Evolutionary conservation across 2,329 filamentous ascomycete species (phyloP), one percentile per base, ranked within the genome.

Genomic region (Tolypocladium inflatum): DNA sequence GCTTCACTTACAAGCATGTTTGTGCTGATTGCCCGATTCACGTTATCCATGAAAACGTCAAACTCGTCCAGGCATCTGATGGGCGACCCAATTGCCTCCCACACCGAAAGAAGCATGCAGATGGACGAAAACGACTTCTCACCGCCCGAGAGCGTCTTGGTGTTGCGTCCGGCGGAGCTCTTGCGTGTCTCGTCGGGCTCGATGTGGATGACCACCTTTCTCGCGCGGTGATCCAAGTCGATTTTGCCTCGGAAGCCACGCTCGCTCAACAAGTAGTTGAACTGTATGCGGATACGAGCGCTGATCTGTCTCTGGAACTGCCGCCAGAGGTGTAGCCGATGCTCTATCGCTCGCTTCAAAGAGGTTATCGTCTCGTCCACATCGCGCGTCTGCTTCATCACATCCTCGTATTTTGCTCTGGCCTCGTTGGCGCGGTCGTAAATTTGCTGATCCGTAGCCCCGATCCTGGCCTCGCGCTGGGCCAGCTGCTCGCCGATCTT

Each of bases 61-160:
- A 97, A 99, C 73, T 99, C 94, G 73, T 99, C 94, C 57, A 99
- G 79, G 68, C 94, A 99, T 57, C 94, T 85, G 60, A 99, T 88
- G 0, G 92, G 93, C 21, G 91, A 95, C 13, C 94, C 93, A 88
- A 99, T 99, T 37, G 94, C 93, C 70, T 99, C 94, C 94, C 94
- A 99, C 21, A 99, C 87, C 2, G 91, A 85, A 38, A 99, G 80
- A 57, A 99, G 77, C 65, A 99, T 82, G 74, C 94, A 99, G 60
- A 97, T 95, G 4, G 93, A 96, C 4, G 92, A 95, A 71, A 97
- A 99, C 0, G 93, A 97, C 72, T 99, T 99, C 71, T 99, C 94
- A 37, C 94, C 94, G 56, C 94, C 94, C 10, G 92, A 97, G 1
- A 99, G 78, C 0, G 93, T 97, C 74, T 91, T 96, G 30, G 94